phyloP scores from a whole-genome alignment of 139 green algal species.

The Yamagishiella unicocca region DNA sequence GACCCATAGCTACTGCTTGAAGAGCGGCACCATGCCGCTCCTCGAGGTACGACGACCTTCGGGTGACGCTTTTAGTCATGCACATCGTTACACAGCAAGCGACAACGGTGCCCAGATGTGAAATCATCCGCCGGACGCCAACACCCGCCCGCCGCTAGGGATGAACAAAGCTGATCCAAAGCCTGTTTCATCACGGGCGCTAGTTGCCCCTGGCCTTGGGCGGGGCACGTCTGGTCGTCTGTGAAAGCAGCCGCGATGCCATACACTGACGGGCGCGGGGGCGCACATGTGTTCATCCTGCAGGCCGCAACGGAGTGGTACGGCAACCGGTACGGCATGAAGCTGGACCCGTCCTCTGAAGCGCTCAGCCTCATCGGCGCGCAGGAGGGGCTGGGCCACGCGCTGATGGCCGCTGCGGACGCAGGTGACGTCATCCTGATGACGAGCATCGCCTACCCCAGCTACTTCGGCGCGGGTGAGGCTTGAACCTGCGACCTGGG shows the following conservation, averaged over 20 bases:
- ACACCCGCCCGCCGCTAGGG: no score
- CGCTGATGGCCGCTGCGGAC: slow-evolving; percentile 64
- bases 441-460: slow-evolving; percentile 60
- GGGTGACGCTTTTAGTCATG: no score
- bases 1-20: slow-evolving; percentile 66
- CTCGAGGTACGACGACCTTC: slow-evolving; percentile 44
- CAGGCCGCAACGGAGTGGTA: slow-evolving; percentile 44
- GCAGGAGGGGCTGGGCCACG: slow-evolving; percentile 59
- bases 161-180: no score
- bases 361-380: slow-evolving; percentile 64
- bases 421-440: slow-evolving; percentile 59
- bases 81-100: no score
- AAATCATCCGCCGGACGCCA: no score
- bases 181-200: no score
- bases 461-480: slow-evolving; percentile 62
- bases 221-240: no score
- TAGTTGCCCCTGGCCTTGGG: no score
- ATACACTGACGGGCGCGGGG: no score
- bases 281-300: no score
- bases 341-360: slow-evolving; percentile 49
- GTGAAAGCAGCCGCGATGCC: no score
- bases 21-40: slow-evolving; percentile 61
- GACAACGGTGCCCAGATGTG: no score
- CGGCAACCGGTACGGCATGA: slow-evolving; percentile 43
- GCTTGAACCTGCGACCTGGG: neutral